A percentile compares a stretch with the other conserved stretches of the same genome.
Conservation (phyloP, 805 yeast species). For the Candida golubevii region DNA sequence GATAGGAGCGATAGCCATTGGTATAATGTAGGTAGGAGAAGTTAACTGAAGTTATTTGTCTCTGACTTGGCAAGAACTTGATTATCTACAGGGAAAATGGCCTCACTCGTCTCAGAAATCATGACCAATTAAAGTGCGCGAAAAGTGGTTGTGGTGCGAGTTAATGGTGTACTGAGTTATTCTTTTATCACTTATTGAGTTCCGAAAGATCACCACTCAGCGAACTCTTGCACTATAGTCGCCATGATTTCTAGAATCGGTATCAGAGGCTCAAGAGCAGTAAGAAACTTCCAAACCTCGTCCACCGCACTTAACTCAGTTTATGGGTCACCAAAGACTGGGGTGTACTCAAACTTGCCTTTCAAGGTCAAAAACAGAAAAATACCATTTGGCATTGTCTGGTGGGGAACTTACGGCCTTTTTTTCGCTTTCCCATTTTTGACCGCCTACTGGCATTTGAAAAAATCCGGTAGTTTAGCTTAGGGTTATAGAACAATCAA, state of each 20-base stretch:
- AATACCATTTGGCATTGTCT: slow-evolving; percentile 80
- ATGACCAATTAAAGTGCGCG: too few relatives aligned
- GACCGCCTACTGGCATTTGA: slow-evolving; percentile 74
- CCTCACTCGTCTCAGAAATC: neutral
- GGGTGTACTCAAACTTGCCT: slow-evolving; percentile 89
- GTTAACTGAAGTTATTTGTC: too few relatives aligned
- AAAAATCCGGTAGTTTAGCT: slow-evolving; percentile 66
- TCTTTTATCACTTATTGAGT: too few relatives aligned
- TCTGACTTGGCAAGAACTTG: neutral
- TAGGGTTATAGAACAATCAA: slow-evolving; percentile 1
- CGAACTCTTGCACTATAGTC: too few relatives aligned
- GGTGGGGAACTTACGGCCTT: slow-evolving; percentile 62
- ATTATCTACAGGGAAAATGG: slow-evolving; percentile 10
- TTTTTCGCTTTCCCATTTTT: slow-evolving; percentile 59
- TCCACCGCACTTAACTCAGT: slow-evolving; percentile 32
- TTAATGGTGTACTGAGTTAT: too few relatives aligned
- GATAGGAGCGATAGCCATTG: slow-evolving; percentile 80
- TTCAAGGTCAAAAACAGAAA: slow-evolving; percentile 92
- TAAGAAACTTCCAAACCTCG: slow-evolving; percentile 46
- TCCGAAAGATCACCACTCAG: too few relatives aligned
- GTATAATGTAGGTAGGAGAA: neutral
- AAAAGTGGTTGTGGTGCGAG: too few relatives aligned
- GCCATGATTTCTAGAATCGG: slow-evolving; percentile 26
- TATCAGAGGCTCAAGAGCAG: slow-evolving; percentile 16
- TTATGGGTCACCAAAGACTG: slow-evolving; percentile 44